Conservation (phyloP, 164 flowering plant genomes). For the Stephania japonica region DNA sequence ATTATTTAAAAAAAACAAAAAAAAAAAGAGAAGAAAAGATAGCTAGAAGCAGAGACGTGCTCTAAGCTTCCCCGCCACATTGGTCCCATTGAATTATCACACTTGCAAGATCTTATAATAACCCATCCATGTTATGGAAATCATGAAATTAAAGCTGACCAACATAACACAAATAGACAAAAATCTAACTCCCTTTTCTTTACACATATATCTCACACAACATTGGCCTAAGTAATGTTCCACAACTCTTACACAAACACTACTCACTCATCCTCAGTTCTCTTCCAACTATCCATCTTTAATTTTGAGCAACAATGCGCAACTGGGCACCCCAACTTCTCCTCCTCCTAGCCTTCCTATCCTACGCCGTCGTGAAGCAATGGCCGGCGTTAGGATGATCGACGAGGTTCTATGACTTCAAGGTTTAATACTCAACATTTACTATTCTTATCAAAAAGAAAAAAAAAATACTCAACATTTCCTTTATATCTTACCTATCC, state of each 20-base stretch:
- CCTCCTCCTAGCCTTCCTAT: slow-evolving; percentile 17
- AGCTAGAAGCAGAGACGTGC: slow-evolving; percentile 8
- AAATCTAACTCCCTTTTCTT: slow-evolving; percentile 1
- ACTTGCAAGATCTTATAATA: slow-evolving; percentile 52
- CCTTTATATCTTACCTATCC: too few relatives aligned
- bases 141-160: slow-evolving; percentile 55
- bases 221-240: not conserved
- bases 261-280: slow-evolving; percentile 6
- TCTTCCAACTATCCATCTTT: not conserved
- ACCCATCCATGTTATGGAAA: slow-evolving; percentile 42
- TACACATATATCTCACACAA: too few relatives aligned
- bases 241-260: slow-evolving; percentile 3
- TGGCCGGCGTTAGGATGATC: slow-evolving; percentile 29
- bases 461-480: too few relatives aligned
- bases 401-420: slow-evolving; percentile 58
- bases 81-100: slow-evolving; percentile 35
- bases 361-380: slow-evolving; percentile 11
- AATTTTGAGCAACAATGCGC: slow-evolving; percentile 20
- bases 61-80: slow-evolving; percentile 34
- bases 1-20: not conserved
- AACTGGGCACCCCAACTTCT: slow-evolving; percentile 16
- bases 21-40: not conserved
- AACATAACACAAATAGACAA: slow-evolving; percentile 23
- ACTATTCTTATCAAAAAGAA: too few relatives aligned
- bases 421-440: too few relatives aligned